Evolutionary conservation across 331 rosid species (phyloP).

Genomic region (Quercus phellos): DNA sequence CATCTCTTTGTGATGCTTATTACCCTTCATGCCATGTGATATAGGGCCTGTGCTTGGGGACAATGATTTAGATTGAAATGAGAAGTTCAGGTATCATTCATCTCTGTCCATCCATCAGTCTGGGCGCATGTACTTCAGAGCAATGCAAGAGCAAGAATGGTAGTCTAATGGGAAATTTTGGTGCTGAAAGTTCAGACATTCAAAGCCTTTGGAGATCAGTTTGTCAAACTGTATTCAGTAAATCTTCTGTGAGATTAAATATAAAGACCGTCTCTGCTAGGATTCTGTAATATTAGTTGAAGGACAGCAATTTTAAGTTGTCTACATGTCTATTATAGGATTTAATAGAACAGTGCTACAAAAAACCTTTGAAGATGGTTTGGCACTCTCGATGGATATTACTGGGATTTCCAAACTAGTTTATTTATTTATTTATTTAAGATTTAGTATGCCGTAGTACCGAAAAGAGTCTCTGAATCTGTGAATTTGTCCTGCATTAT

Average conservation of each 20-base stretch:
- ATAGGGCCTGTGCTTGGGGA: conserved; percentile 97
- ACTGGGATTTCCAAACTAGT: conserved; percentile 8
- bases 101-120: conserved; percentile 6
- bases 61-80: conserved; percentile 44
- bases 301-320: conserved; percentile 29
- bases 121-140: conserved; percentile 3
- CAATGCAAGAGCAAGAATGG: conserved; percentile 27
- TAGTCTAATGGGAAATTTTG: conserved; percentile 30
- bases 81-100: conserved; percentile 12
- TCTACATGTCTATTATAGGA: conserved; percentile 11
- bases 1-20: conserved; percentile 11
- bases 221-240: conserved; percentile 40
- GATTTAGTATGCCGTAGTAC: not conserved
- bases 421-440: not conserved
- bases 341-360: conserved; percentile 23
- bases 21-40: conserved; percentile 29
- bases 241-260: conserved; percentile 37
- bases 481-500: not conserved
- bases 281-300: conserved; percentile 27
- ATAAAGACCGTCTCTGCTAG: conserved; percentile 39
- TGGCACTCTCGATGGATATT: conserved; percentile 19
- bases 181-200: conserved; percentile 30
- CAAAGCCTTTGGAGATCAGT: conserved; percentile 33
- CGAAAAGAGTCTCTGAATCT: not conserved
- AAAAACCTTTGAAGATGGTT: conserved; percentile 10